Base-by-base conservation (phyloP, 139 green algal species). In the Coelastrella sp. region DNA sequence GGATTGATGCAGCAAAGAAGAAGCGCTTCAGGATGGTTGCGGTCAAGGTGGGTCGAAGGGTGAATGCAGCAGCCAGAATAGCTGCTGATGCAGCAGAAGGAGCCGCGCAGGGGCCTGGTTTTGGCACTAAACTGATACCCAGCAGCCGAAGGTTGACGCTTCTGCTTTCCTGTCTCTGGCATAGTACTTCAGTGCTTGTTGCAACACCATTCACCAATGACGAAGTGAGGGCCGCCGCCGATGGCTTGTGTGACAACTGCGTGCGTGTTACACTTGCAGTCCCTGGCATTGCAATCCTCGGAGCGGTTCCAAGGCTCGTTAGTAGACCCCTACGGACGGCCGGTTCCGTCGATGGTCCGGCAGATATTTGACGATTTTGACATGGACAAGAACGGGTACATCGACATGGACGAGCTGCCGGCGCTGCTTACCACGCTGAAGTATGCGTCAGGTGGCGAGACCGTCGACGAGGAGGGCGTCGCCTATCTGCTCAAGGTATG, bases 361-460 rank as follows among this genome's bases (percentile, higher is more conserved):
- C 19, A 32, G 47, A 88, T 95, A 22, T 95, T 95, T 79, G 84
- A 92, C 5, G 66, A 90, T 23, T 96, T 95, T 88, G 94, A 96
- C 89, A 57, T 23, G 3, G 89, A 96, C 86, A 57, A 71, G 11
- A 66, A 47, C 54, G 58, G 58, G 16, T 32, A 17, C 79, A 85
- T 71, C 8, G 58, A 66, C 59, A 10, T 82, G 82, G 79, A 85
- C 58, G 74, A 80, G 23, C 74, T 80, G 3, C 23, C 74, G 23
- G 58, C n/a, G 14, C 59, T 80, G 23, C 74, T 80, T 22, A 76
- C 68, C 5, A 76, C 68, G 22, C 6, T 76, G 7, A 76, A 76
- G 68, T 76, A 76, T 23, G 68, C 68, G 7, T 76, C 68, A 32
- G 68, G 68, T 10, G 68, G 68, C 16, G 68, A 23, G 7, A 76